Conservation (phyloP, 495 filamentous ascomycete species). For the Sporormia fimetaria region DNA sequence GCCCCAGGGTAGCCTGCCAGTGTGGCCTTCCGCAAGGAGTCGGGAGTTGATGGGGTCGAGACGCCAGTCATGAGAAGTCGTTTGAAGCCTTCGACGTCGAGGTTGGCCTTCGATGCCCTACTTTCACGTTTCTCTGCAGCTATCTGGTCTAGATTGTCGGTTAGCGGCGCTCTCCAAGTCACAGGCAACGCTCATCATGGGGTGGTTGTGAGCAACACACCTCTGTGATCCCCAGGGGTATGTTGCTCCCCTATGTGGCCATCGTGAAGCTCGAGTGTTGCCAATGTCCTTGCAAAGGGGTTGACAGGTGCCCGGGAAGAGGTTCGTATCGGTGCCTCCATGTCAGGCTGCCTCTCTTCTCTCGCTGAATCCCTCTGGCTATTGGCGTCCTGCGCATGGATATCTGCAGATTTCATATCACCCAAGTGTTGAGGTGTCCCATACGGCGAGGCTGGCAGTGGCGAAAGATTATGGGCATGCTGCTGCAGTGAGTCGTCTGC, state of each 20-base stretch:
- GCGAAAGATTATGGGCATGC: no score
- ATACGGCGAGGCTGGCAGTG: no score
- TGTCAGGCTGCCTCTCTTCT: conserved; percentile 16
- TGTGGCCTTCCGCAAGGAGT: conserved; percentile 3
- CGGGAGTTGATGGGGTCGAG: conserved; percentile 19
- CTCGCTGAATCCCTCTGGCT: conserved; percentile 13
- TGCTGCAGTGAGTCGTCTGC: conserved; percentile 4
- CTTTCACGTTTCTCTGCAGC: conserved; percentile 8
- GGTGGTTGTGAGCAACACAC: no score
- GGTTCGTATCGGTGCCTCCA: conserved; percentile 1
- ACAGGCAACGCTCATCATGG: no score
- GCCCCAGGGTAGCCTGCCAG: conserved; percentile 2
- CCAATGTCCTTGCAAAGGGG: conserved; percentile 31
- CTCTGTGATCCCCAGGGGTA: conserved; percentile 7
- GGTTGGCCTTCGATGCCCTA: conserved; percentile 11
- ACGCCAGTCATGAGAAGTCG: conserved; percentile 32
- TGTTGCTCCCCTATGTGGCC: conserved; percentile 2
- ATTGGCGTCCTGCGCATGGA: conserved; percentile 1
- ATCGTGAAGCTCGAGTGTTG: conserved; percentile 27
- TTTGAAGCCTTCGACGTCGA: conserved; percentile 34
- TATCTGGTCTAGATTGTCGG: conserved; percentile 12
- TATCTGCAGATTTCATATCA: conserved; percentile 12
- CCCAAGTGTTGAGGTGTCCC: no score
- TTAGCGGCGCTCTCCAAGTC: neutral
- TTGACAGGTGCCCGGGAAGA: conserved; percentile 17